Base-by-base conservation (phyloP, 495 filamentous ascomycete genomes). In the Niebla homalea region DNA sequence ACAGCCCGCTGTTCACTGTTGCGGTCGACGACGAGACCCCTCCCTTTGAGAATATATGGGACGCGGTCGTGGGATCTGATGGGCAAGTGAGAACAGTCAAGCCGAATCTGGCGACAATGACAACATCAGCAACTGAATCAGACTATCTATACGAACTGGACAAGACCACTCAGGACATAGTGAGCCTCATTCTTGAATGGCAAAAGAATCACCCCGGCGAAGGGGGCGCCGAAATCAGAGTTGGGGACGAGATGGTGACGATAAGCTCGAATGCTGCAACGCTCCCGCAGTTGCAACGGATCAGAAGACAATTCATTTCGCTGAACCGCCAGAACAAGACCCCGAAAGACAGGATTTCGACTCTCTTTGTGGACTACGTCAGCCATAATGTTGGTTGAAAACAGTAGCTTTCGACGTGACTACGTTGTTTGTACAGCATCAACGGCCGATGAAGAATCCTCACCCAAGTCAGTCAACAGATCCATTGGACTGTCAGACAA, bases 1-100 rank as follows among this genome's bases (percentile, higher is more conserved):
- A 98, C 63, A 85, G 82, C 54, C 92, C 92, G 5, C 74, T 96
- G 19, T 97, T 96, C 69, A 90, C 88, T 8, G 80, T 96, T 0
- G 78, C 85, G 11, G 89, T 79, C 71, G 76, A 82, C 12, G 92
- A 98, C 61, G 69, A 74, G 36, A 62, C 67, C n/a, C 81, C 81
- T 4, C 80, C 78, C 16, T 71, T 71, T 43, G 76, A 77, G 21
- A 73, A 75, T 10, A 84, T 98, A 48, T 97, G 90, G 87, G 83
- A 87, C 29, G 80, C 83, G 0, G 64, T 94, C 2, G 71, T 72
- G 5, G 72, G 72, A 37, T 70, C 46, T 55, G 64, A 56, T 12
- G 52, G 49, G 10, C 52, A 61, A 25, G 20, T 19, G 12, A 67
- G 64, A 45, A 78, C 68, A 50, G 78, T 94, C 25, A 71, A 76